These are phyloP conservation scores for Aquilaria sinensis DNA, from an alignment of 345 rosid species.

Conservation along the genomic window DNA sequence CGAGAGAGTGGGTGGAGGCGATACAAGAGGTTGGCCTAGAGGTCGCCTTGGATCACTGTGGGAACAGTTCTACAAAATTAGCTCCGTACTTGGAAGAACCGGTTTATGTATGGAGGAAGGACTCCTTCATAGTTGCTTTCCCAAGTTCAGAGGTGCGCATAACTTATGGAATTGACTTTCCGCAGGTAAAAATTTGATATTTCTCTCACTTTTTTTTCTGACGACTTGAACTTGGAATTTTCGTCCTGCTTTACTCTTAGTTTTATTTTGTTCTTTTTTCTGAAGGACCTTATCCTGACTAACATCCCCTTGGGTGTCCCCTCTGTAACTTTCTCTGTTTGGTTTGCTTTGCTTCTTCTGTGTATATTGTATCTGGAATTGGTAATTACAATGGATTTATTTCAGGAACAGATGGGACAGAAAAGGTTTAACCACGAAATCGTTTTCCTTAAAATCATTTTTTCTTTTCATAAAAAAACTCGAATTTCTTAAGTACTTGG, in stretches of 20 bases:
- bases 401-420: too few relatives aligned
- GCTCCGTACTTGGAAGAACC: constrained; percentile 57
- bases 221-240: background rate
- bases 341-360: too few relatives aligned
- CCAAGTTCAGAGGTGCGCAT: constrained; percentile 56
- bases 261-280: background rate
- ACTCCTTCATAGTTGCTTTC: constrained; percentile 61
- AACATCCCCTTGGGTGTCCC: too few relatives aligned
- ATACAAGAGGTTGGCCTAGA: constrained; percentile 52
- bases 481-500: too few relatives aligned
- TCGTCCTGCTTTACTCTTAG: background rate
- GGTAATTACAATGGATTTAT: too few relatives aligned
- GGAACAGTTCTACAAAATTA: constrained; percentile 44
- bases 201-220: background rate
- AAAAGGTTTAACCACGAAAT: too few relatives aligned
- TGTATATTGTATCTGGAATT: too few relatives aligned
- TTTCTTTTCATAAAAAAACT: too few relatives aligned
- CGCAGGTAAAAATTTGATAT: constrained; percentile 33
- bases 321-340: too few relatives aligned
- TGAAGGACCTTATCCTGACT: too few relatives aligned
- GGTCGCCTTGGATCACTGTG: constrained; percentile 43
- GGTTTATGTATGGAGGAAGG: constrained; percentile 45
- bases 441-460: too few relatives aligned
- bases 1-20: constrained; percentile 63
- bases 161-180: constrained; percentile 78